phyloP scores from a whole-genome alignment of 352 stramenopile species.

The Globisporangium sylvaticum region DNA sequence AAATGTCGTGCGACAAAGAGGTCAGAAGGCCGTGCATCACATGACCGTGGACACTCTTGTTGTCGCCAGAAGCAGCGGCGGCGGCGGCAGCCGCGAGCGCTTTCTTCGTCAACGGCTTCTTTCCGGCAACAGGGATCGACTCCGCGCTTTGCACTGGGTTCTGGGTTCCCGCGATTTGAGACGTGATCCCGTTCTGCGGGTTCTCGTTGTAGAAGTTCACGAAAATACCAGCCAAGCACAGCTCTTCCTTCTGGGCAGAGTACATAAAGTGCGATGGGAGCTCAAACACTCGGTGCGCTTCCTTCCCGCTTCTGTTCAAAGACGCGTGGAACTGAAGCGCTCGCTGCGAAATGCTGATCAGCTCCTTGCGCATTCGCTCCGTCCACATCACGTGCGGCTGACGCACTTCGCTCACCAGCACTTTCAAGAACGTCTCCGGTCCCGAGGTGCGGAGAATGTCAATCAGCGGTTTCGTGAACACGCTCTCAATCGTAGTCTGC shows the following conservation, averaged over 20 bases:
- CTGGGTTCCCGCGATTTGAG: constrained; percentile 70
- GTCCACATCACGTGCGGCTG: constrained; percentile 88
- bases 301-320: constrained; percentile 46
- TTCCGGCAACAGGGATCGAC: constrained; percentile 5
- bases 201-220: constrained; percentile 89
- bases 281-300: constrained; percentile 74
- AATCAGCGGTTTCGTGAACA: constrained; percentile 77
- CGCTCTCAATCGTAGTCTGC: constrained; percentile 79
- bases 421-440: constrained; percentile 62
- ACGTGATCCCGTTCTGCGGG: constrained; percentile 61
- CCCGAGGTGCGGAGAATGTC: constrained; percentile 63
- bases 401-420: constrained; percentile 67
- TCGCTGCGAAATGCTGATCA: constrained; percentile 59
- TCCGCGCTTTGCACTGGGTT: constrained; percentile 25
- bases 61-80: constrained; percentile 28
- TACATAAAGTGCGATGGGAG: constrained; percentile 76
- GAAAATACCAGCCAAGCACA: constrained; percentile 85
- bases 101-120: constrained; percentile 13
- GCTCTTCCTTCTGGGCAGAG: constrained; percentile 73
- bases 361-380: constrained; percentile 73
- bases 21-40: constrained; percentile 75
- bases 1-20: constrained; percentile 69
- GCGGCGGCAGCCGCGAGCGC: constrained; percentile 21
- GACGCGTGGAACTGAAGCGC: constrained; percentile 71
- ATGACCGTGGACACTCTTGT: constrained; percentile 49